phyloP scores from a whole-genome alignment of 2,329 filamentous ascomycete genomes.

The Stagonosporopsis tanaceti region DNA sequence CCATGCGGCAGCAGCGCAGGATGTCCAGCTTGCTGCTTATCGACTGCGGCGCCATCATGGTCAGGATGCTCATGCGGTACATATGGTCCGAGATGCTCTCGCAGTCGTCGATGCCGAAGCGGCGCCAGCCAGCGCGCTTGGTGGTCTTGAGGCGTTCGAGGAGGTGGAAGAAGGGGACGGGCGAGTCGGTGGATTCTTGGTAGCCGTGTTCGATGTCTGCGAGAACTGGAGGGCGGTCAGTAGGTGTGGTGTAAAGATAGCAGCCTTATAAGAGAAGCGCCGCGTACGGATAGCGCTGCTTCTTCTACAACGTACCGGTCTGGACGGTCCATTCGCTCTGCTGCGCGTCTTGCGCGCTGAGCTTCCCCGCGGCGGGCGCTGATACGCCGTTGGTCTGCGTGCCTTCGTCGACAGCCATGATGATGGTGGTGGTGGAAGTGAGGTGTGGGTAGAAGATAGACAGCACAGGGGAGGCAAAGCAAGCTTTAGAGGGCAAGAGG shows the following conservation, averaged over 20 bases:
- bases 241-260: neutral
- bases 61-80: constrained; percentile 99
- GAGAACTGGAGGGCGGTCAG: constrained; percentile 61
- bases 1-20: constrained; percentile 89
- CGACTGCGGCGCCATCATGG: constrained; percentile 84
- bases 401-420: constrained; percentile 45
- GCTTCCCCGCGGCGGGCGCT: constrained; percentile 45
- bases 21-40: constrained; percentile 78
- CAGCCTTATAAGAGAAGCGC: constrained; percentile 30
- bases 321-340: constrained; percentile 53
- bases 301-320: constrained; percentile 54
- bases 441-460: neutral
- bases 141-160: constrained; percentile 94
- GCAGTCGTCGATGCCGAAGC: constrained; percentile 78
- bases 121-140: constrained; percentile 93
- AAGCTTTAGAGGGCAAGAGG: neutral
- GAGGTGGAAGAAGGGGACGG: constrained; percentile 91
- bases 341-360: constrained; percentile 37
- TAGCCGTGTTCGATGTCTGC: constrained; percentile 67
- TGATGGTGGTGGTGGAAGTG: neutral
- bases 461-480: neutral
- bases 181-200: constrained; percentile 71
- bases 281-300: constrained; percentile 42
- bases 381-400: constrained; percentile 53
- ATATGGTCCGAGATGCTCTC: constrained; percentile 98